Evolutionary conservation across 306 rosid species (phyloP).

Genomic region (Pueraria montana): DNA sequence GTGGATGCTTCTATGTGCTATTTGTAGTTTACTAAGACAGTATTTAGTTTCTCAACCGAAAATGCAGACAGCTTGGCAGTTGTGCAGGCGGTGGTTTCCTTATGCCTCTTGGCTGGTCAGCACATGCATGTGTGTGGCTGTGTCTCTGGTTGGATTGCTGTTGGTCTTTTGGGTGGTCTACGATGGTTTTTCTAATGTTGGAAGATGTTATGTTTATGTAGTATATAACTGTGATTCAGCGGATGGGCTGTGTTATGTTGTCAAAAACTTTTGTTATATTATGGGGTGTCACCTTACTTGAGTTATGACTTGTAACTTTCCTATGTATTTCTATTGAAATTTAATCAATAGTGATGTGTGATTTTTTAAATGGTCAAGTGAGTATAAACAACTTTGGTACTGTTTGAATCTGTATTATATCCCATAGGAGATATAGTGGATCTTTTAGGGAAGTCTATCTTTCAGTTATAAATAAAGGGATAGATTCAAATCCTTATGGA

Average conservation of each 20-base stretch:
- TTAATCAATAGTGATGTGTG: not conserved
- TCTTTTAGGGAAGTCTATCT: conserved; percentile 24
- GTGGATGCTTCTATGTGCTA: not conserved
- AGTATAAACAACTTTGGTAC: not conserved
- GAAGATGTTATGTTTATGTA: not conserved
- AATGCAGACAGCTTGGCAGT: not conserved
- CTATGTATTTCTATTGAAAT: not conserved
- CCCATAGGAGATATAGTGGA: not conserved
- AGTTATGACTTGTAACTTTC: not conserved
- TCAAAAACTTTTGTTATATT: not conserved
- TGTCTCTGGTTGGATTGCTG: conserved; percentile 1
- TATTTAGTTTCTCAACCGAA: conserved; percentile 2
- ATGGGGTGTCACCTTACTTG: not conserved
- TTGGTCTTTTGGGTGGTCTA: not conserved
- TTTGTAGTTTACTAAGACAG: not conserved
- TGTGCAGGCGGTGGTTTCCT: not conserved
- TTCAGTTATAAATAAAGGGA: not conserved
- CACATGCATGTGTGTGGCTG: not conserved
- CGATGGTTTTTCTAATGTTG: not conserved
- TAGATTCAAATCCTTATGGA: conserved; percentile 7
- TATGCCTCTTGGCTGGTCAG: not conserved
- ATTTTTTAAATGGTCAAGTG: not conserved
- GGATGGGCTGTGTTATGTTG: not conserved
- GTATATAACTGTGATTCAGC: not conserved
- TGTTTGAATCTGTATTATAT: conserved; percentile 10